These are phyloP conservation scores for Irpex rosettiformis DNA, from an alignment of 1,284 basidiomycete species.

Conservation along the genomic window DNA sequence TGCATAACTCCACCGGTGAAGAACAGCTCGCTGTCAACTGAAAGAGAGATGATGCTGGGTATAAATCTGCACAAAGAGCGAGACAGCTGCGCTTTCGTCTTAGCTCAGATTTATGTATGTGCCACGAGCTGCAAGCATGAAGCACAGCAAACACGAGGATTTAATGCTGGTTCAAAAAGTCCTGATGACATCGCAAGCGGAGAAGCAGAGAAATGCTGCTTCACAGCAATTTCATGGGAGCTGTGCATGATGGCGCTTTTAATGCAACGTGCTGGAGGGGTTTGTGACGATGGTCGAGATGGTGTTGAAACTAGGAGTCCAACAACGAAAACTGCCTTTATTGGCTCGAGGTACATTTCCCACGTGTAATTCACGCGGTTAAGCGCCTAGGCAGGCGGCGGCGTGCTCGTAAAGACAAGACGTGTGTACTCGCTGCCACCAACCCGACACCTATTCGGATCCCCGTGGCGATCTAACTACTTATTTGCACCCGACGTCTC, in stretches of 20 bases:
- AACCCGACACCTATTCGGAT: too few relatives aligned
- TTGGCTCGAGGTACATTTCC: neutral
- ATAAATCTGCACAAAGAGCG: neutral
- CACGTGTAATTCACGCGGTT: neutral
- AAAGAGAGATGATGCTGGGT: neutral
- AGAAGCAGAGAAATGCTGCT: too few relatives aligned
- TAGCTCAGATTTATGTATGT: neutral
- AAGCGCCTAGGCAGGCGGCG: too few relatives aligned
- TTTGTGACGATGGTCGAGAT: too few relatives aligned
- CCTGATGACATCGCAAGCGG: too few relatives aligned
- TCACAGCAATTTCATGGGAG: too few relatives aligned
- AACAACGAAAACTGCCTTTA: slow-evolving; percentile 1
- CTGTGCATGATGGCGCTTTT: too few relatives aligned
- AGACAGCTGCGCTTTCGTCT: neutral
- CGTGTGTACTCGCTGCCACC: neutral
- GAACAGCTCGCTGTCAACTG: neutral
- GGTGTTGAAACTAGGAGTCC: neutral
- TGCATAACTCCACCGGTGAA: slow-evolving; percentile 3
- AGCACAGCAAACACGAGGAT: slow-evolving; percentile 10
- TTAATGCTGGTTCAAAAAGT: slow-evolving; percentile 4
- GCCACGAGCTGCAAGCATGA: slow-evolving; percentile 9
- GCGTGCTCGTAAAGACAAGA: too few relatives aligned
- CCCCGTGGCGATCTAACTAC: too few relatives aligned
- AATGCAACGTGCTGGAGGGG: too few relatives aligned
- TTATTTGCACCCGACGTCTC: too few relatives aligned